Base-by-base conservation (phyloP, 805 yeast genomes). In the Saturnispora sekii region DNA sequence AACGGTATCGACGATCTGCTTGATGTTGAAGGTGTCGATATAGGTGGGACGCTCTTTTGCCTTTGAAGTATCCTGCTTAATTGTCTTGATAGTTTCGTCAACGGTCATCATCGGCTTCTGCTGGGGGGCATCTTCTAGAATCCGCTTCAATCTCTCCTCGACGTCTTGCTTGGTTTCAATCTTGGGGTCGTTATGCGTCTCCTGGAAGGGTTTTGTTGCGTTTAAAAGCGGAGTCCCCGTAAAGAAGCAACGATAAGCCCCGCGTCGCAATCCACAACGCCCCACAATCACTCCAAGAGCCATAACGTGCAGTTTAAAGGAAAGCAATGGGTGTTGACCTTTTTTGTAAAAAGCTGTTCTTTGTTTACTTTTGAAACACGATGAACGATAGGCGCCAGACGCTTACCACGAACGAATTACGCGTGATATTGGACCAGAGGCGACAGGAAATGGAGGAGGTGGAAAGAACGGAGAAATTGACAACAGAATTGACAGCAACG, bases 391-490 rank as follows among this genome's bases (percentile, higher is more conserved):
- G 45, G 28, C 40, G 45, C 15, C 45, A 38, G 28, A 43, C 41
- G 9, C 15, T 43, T 5, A 43, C 46, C 12, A 38, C 37, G 6
- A 38, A 32, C 11, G 46, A 43, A 11, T 15, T 38, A 5, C 26
- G 26, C 7, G 16, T 32, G 30, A 35, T 32, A 4, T 14, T 43
- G 15, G 38, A 37, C 16, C 76, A 73, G 41, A 78, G 79, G 51
- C 56, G 66, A 43, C 65, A 64, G 16, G 85, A 80, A 49, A 67
- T 81, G 14, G 72, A 65, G 40, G 62, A 69, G 31, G 60, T 80
- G 10, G 68, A 65, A 33, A 73, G 71, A 47, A 64, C 80, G 10
- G 68, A 72, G 43, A 60, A 59, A 6, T 67, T 70, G 16, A 76
- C 83, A 0, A 64, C 61, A 3, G 58, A 56, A 1, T 61, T 81